Percentiles rank a stretch among this genome's conserved stretches.
phyloP scores from a whole-genome alignment of 1,139 yeast species.

The Taiozyma sp. region DNA sequence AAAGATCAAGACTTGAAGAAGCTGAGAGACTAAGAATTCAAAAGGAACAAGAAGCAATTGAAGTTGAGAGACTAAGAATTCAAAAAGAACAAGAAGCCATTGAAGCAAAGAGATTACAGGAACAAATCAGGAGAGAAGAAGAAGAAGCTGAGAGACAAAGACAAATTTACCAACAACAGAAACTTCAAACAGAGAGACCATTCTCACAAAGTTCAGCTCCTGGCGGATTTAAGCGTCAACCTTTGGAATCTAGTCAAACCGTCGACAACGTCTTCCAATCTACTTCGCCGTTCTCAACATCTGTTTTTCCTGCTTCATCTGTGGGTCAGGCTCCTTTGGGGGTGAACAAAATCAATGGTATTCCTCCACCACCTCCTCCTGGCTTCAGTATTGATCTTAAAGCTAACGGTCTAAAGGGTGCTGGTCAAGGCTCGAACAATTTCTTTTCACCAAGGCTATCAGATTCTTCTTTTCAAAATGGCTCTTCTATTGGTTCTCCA shows the following conservation, averaged over 20 bases:
- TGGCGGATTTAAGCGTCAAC: neutral
- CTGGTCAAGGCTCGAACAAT: neutral
- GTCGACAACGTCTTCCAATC: neutral
- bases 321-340: neutral
- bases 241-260: neutral
- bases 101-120: neutral
- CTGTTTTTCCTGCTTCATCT: neutral
- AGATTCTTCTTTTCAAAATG: neutral
- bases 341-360: neutral
- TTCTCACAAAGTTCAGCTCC: neutral
- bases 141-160: constrained; percentile 12
- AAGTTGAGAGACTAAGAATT: constrained; percentile 5
- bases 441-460: constrained; percentile 2
- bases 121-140: neutral
- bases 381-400: neutral
- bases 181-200: neutral
- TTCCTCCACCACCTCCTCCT: neutral
- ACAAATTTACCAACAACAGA: constrained; percentile 3
- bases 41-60: neutral
- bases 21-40: constrained; percentile 5
- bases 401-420: neutral
- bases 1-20: constrained; percentile 4
- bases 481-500: neutral
- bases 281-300: neutral
- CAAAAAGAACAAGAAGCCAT: neutral